phyloP scores from a whole-genome alignment of 768 basidiomycete genomes.

The Xerocomus potaroensis region DNA sequence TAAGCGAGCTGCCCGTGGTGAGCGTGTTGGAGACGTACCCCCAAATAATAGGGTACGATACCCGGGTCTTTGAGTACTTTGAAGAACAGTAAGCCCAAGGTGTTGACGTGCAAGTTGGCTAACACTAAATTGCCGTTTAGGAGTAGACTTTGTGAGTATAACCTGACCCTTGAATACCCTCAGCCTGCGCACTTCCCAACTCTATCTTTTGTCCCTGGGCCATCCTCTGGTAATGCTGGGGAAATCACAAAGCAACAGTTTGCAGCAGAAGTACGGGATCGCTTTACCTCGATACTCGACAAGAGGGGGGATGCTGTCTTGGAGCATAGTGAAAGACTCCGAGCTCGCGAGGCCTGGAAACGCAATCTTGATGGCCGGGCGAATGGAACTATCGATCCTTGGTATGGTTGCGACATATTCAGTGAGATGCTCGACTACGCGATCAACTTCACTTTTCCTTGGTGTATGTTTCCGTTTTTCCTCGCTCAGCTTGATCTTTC shows the following conservation, averaged over 20 bases:
- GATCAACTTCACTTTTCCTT: no score
- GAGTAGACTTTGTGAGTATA: slow-evolving; percentile 55
- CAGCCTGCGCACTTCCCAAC: slow-evolving; percentile 50
- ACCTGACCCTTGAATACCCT: slow-evolving; percentile 68
- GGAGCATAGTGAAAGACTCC: no score
- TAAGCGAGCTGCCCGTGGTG: slow-evolving; percentile 54
- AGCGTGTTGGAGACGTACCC: slow-evolving; percentile 67
- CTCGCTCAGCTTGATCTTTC: no score
- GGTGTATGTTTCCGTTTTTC: no score
- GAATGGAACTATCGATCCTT: no score
- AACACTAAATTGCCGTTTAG: slow-evolving; percentile 29
- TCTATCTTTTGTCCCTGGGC: background rate
- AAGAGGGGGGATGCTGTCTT: no score
- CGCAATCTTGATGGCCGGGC: no score
- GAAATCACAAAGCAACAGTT: slow-evolving; percentile 12
- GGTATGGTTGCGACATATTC: no score
- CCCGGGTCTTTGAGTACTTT: slow-evolving; percentile 63
- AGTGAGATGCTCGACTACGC: no score
- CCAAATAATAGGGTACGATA: slow-evolving; percentile 70
- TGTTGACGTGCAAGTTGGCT: background rate
- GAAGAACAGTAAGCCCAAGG: slow-evolving; percentile 51
- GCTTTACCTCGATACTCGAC: no score
- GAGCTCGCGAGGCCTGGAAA: no score
- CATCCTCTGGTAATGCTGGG: slow-evolving; percentile 1
- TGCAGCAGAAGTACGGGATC: no score